Conservation (phyloP, 176 grass and related monocot genomes). For the Typha latifolia region DNA sequence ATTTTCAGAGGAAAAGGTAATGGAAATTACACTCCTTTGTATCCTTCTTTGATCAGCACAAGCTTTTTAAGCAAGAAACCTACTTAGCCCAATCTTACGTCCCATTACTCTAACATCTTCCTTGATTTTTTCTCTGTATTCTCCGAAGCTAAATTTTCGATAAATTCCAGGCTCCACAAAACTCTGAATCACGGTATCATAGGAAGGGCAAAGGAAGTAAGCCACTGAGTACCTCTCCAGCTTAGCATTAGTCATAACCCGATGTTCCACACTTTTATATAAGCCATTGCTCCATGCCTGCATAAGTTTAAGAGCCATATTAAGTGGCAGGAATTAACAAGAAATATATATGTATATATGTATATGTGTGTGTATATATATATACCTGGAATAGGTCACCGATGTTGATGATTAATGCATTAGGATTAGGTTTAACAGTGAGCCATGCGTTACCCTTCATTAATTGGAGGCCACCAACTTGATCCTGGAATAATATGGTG, state of each 20-base stretch:
- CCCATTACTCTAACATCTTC: conserved; percentile 52
- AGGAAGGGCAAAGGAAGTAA: conserved; percentile 60
- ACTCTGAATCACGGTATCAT: conserved; percentile 36
- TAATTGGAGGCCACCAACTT: conserved; percentile 48
- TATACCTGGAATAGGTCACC: conserved; percentile 71
- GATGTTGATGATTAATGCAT: conserved; percentile 64
- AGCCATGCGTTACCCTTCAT: conserved; percentile 43
- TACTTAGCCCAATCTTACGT: conserved; percentile 49
- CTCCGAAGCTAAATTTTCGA: conserved; percentile 59
- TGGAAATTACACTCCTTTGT: too few relatives aligned
- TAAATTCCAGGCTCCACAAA: conserved; percentile 15
- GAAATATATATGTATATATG: neutral
- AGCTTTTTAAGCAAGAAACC: conserved; percentile 33
- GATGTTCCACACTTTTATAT: conserved; percentile 66
- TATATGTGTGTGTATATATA: neutral
- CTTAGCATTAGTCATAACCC: conserved; percentile 35
- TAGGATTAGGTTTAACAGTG: conserved; percentile 31
- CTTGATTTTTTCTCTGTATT: conserved; percentile 49
- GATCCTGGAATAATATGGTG: conserved; percentile 53
- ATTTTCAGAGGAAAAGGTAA: too few relatives aligned
- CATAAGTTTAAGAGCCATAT: neutral
- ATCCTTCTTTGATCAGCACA: neutral
- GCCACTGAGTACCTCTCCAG: conserved; percentile 58
- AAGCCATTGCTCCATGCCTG: conserved; percentile 60
- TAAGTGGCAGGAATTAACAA: too few relatives aligned